A percentile compares a stretch with the other conserved stretches of the same genome.
phyloP scores from a whole-genome alignment of 306 rosid species.

The Acacia acuminata region DNA sequence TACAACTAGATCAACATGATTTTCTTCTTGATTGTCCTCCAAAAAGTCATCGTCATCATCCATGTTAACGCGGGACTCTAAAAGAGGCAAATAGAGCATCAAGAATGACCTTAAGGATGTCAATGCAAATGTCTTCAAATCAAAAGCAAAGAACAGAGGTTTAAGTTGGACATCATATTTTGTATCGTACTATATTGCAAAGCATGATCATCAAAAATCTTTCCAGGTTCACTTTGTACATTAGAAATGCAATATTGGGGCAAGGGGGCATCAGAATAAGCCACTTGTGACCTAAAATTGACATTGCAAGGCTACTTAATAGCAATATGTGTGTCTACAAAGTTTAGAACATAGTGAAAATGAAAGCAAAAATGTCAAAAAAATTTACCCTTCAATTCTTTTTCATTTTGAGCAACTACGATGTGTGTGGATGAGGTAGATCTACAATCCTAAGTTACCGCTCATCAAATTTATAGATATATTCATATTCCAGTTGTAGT shows the following conservation, averaged over 20 bases:
- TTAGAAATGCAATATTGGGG: constrained; percentile 53
- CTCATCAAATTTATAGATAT: background rate
- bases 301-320: constrained; percentile 33
- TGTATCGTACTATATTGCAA: constrained; percentile 42
- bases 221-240: constrained; percentile 43
- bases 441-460: background rate
- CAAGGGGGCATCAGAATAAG: constrained; percentile 73
- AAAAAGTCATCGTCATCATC: constrained; percentile 65
- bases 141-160: constrained; percentile 81
- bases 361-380: background rate
- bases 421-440: background rate
- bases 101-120: constrained; percentile 73
- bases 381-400: background rate
- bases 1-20: constrained; percentile 50
- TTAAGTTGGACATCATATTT: constrained; percentile 59
- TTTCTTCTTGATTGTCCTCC: constrained; percentile 38
- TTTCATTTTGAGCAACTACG: background rate
- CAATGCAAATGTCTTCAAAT: constrained; percentile 47
- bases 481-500: background rate
- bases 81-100: constrained; percentile 73
- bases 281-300: constrained; percentile 61
- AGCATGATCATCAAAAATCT: constrained; percentile 53
- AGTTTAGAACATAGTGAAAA: background rate
- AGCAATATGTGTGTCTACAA: constrained; percentile 19
- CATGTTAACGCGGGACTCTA: constrained; percentile 72